phyloP scores from a whole-genome alignment of 208 protist species.

The Wallacemonas sp. region DNA sequence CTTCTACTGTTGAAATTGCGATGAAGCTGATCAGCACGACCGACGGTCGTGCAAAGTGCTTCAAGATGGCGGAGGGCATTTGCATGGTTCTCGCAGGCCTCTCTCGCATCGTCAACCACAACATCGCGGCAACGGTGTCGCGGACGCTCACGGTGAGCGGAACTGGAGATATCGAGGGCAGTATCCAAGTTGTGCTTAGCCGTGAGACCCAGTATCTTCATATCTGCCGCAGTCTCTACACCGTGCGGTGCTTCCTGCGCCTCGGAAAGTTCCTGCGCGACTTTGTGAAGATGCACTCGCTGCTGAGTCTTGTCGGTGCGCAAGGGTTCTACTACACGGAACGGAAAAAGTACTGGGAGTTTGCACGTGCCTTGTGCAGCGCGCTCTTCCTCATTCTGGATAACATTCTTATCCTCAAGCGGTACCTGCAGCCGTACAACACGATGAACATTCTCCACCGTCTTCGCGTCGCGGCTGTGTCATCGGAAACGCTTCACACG shows the following conservation, averaged over 20 bases:
- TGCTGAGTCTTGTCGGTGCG: slow-evolving; percentile 31
- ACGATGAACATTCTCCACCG: slow-evolving; percentile 11
- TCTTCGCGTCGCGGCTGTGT: slow-evolving; percentile 6
- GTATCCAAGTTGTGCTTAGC: not conserved
- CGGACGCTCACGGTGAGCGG: not conserved
- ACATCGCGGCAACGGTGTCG: not conserved
- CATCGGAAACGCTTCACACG: slow-evolving; percentile 7
- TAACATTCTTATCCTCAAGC: slow-evolving; percentile 40
- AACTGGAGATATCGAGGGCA: not conserved
- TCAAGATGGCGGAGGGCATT: slow-evolving; percentile 40
- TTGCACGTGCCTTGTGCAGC: slow-evolving; percentile 37
- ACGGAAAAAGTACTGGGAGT: slow-evolving; percentile 54
- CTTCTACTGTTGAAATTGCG: slow-evolving; percentile 3
- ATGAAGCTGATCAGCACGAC: slow-evolving; percentile 32
- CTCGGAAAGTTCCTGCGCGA: slow-evolving; percentile 47
- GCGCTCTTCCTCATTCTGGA: slow-evolving; percentile 43
- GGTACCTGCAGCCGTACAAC: slow-evolving; percentile 15
- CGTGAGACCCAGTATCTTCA: slow-evolving; percentile 7
- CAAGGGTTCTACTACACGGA: slow-evolving; percentile 39
- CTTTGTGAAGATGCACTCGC: slow-evolving; percentile 33
- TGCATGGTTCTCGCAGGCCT: slow-evolving; percentile 18
- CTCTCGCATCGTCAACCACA: slow-evolving; percentile 12
- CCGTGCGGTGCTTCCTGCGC: slow-evolving; percentile 46
- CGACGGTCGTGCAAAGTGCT: slow-evolving; percentile 60
- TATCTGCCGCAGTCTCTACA: slow-evolving; percentile 24